Percentiles rank a stretch among this genome's conserved stretches.
phyloP scores from a whole-genome alignment of 495 filamentous ascomycete genomes.

The Extremus antarcticus region DNA sequence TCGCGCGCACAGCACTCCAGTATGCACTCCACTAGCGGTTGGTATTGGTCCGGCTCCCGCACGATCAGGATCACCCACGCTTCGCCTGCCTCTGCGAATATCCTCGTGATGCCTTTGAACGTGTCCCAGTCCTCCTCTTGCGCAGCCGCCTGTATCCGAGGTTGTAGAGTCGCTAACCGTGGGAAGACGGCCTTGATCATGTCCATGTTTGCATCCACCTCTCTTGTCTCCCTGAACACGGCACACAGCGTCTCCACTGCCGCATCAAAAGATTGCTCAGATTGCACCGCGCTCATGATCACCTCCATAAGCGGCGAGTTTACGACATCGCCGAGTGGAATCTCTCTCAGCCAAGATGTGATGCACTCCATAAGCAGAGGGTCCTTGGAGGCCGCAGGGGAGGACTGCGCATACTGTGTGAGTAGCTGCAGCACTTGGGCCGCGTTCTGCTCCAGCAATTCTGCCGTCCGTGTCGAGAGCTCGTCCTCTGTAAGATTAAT shows the following conservation, averaged over 20 bases:
- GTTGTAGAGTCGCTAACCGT: constrained; percentile 62
- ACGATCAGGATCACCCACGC: constrained; percentile 88
- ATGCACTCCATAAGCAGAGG: constrained; percentile 89
- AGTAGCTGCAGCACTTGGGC: constrained; percentile 73
- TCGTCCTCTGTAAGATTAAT: constrained; percentile 98
- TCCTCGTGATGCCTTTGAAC: constrained; percentile 74
- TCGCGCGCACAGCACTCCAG: constrained; percentile 83
- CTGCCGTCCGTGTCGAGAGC: constrained; percentile 64
- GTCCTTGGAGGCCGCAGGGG: constrained; percentile 77
- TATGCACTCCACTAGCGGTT: constrained; percentile 76
- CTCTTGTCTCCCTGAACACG: constrained; percentile 82
- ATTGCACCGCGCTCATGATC: constrained; percentile 63
- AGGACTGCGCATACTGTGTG: constrained; percentile 81
- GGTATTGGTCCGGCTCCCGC: constrained; percentile 67
- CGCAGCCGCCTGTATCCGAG: constrained; percentile 65
- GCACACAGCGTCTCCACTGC: constrained; percentile 90
- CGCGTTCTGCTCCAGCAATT: constrained; percentile 84
- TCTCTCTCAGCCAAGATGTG: constrained; percentile 89
- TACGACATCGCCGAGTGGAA: constrained; percentile 71
- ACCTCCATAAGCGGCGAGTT: constrained; percentile 75
- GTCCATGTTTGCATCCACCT: constrained; percentile 76
- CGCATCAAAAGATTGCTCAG: constrained; percentile 67
- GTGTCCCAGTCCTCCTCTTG: constrained; percentile 74
- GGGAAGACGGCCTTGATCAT: constrained; percentile 81
- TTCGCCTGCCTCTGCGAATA: constrained; percentile 90